Conservation (phyloP, 2,329 filamentous ascomycete genomes). For the Cladosporium sp. region DNA sequence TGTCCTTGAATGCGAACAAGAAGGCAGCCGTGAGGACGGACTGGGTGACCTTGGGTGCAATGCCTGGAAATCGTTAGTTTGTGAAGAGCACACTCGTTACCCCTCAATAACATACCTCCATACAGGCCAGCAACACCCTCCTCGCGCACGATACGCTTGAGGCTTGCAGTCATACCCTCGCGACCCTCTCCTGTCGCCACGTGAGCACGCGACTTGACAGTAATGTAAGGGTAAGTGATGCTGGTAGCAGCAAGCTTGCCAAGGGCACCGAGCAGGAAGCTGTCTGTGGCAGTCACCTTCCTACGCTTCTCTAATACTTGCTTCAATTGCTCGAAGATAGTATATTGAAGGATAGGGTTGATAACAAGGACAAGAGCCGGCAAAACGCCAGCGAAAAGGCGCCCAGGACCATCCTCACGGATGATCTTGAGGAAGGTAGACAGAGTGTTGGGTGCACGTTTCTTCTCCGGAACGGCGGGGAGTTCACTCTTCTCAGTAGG, state of each 20-base stretch:
- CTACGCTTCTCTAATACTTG: constrained; percentile 74
- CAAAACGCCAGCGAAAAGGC: constrained; percentile 87
- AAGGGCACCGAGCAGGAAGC: constrained; percentile 85
- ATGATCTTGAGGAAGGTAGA: constrained; percentile 77
- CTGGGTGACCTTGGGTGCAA: constrained; percentile 93
- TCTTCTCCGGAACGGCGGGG: constrained; percentile 26
- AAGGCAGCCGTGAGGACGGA: constrained; percentile 95
- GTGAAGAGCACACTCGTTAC: not conserved
- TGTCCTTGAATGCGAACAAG: constrained; percentile 97
- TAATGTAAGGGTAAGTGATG: constrained; percentile 98
- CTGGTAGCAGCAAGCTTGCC: constrained; percentile 92
- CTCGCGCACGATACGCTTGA: constrained; percentile 75
- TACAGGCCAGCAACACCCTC: constrained; percentile 93
- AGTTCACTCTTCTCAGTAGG: constrained; percentile 38
- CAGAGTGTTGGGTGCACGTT: constrained; percentile 64
- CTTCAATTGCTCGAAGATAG: constrained; percentile 97
- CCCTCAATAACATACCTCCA: constrained; percentile 63
- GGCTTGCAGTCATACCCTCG: constrained; percentile 72
- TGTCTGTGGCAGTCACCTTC: constrained; percentile 76
- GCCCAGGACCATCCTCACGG: constrained; percentile 74
- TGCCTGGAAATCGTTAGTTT: constrained; percentile 54
- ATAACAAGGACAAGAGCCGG: constrained; percentile 91
- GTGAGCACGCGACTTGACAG: constrained; percentile 96
- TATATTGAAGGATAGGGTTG: constrained; percentile 98
- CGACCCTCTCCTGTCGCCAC: constrained; percentile 73